These are phyloP conservation scores for Apiospora koreana DNA, from an alignment of 2,329 filamentous ascomycete genomes.

Conservation along the genomic window DNA sequence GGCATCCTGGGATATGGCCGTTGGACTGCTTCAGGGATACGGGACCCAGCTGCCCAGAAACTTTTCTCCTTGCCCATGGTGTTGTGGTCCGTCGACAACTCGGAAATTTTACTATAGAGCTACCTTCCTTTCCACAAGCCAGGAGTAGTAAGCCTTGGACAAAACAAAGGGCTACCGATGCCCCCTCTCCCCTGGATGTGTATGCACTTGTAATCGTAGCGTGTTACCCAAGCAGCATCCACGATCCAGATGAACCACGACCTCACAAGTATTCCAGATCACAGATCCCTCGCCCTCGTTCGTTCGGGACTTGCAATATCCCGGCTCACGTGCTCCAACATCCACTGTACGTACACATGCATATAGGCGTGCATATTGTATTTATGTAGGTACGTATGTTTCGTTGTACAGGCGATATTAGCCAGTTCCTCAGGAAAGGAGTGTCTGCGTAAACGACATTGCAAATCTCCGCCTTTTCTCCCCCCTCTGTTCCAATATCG, in stretches of 20 bases:
- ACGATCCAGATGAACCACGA: conserved; percentile 2
- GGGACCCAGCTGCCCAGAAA: background rate
- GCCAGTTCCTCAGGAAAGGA: background rate
- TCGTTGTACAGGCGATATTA: background rate
- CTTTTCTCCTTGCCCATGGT: background rate
- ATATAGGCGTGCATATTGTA: background rate
- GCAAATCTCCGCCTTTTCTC: background rate
- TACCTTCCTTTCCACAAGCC: background rate
- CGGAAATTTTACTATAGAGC: background rate
- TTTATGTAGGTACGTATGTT: background rate
- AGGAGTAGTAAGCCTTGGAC: background rate
- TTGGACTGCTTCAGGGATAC: background rate
- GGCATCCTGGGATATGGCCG: conserved; percentile 6
- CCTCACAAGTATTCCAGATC: background rate
- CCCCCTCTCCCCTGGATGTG: background rate
- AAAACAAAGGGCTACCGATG: background rate
- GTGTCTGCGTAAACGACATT: background rate
- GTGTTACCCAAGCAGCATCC: background rate
- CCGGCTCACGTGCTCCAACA: conserved; percentile 8
- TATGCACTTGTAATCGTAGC: background rate
- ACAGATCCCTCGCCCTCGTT: conserved; percentile 5
- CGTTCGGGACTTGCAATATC: background rate
- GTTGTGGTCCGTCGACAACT: background rate
- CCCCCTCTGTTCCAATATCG: background rate
- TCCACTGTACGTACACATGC: background rate